Evolutionary conservation across 192 early-diverging fungal genomes (phyloP).

Genomic region (Chytriomyces sp.): DNA sequence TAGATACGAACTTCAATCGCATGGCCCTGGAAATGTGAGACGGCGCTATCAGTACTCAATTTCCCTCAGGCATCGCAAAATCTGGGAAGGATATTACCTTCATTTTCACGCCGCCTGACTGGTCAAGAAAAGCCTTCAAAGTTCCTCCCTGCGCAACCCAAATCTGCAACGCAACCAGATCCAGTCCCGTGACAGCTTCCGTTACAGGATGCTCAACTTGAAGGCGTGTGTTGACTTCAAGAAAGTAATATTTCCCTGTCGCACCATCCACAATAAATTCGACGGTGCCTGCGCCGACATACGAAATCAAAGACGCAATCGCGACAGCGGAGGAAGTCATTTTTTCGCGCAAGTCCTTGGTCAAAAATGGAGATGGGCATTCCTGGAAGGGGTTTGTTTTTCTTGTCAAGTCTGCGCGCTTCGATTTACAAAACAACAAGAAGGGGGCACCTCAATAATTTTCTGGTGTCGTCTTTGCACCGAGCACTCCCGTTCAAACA

Average conservation of each 20-base stretch:
- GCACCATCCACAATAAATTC: constrained; percentile 66
- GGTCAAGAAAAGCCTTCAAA: background rate
- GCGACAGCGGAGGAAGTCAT: constrained; percentile 11
- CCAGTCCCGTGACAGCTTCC: constrained; percentile 64
- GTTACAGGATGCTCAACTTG: constrained; percentile 74
- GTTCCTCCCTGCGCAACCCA: constrained; percentile 48
- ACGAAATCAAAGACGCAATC: constrained; percentile 38
- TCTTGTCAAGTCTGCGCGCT: background rate
- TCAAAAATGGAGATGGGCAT: constrained; percentile 59
- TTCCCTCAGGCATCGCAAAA: background rate
- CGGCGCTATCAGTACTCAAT: background rate
- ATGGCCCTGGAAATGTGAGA: constrained; percentile 45
- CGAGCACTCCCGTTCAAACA: constrained; percentile 69
- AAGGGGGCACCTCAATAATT: constrained; percentile 59
- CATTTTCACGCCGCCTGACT: constrained; percentile 5
- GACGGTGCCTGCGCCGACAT: constrained; percentile 66
- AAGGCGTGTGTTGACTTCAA: constrained; percentile 72
- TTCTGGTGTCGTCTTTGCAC: constrained; percentile 72
- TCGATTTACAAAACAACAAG: background rate
- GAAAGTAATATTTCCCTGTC: constrained; percentile 61
- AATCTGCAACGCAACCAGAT: constrained; percentile 68
- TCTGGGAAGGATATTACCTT: constrained; percentile 7
- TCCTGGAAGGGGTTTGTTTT: constrained; percentile 26
- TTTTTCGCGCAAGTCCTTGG: constrained; percentile 38
- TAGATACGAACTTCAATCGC: constrained; percentile 66